These are phyloP conservation scores for Elsinoe arachidis DNA, from an alignment of 2,329 filamentous ascomycete species.

Conservation along the genomic window DNA sequence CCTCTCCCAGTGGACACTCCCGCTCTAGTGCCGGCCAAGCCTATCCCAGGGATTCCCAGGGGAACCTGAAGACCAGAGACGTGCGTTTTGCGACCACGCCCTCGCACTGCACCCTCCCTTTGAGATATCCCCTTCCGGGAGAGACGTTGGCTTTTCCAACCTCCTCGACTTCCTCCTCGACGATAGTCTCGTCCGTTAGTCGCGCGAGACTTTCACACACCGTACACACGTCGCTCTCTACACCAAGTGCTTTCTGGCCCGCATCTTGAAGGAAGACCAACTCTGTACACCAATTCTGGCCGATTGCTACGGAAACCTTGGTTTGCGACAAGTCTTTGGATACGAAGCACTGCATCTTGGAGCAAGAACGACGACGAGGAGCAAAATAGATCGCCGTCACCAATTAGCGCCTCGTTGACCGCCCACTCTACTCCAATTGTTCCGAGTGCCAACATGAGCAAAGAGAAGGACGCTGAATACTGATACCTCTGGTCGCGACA, in stretches of 20 bases:
- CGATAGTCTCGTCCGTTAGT: neutral
- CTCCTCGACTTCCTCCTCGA: slow-evolving; percentile 4
- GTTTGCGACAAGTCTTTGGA: neutral
- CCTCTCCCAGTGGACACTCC: neutral
- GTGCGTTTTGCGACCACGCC: neutral
- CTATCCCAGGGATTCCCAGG: neutral
- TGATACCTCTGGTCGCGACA: slow-evolving; percentile 9
- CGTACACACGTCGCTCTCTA: slow-evolving; percentile 1
- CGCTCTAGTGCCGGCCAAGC: neutral
- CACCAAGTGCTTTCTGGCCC: neutral
- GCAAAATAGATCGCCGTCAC: neutral
- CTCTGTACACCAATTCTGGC: neutral
- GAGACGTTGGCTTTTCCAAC: slow-evolving; percentile 12
- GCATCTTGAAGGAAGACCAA: neutral
- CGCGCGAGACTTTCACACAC: slow-evolving; percentile 1
- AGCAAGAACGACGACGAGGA: neutral
- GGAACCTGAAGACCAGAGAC: too few relatives aligned
- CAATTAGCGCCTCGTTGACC: neutral
- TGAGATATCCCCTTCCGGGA: neutral
- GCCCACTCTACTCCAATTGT: neutral
- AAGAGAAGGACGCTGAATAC: slow-evolving; percentile 12
- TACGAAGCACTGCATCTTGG: neutral
- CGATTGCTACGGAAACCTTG: neutral
- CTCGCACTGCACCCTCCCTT: neutral
- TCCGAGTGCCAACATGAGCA: slow-evolving; percentile 1